Percentiles rank a stretch among this genome's conserved stretches.
Evolutionary conservation across 2,329 filamentous ascomycete genomes (phyloP).

Genomic region (Davidsoniella australis): DNA sequence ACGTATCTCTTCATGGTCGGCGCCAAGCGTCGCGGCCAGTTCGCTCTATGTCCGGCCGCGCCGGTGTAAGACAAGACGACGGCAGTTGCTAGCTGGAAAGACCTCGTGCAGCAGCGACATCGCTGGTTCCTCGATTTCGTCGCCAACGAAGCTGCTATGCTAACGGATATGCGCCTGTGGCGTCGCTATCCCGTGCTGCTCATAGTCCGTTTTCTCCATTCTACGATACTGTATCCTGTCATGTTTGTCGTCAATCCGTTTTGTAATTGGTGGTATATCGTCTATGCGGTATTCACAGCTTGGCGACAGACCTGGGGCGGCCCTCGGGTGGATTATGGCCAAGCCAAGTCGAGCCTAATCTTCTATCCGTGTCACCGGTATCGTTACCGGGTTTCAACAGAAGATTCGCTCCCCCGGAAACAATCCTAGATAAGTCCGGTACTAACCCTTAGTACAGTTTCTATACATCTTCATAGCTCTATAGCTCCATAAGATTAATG

Average conservation of each 20-base stretch:
- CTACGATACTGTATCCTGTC: slow-evolving; percentile 86
- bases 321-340: slow-evolving; percentile 62
- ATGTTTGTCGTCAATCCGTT: slow-evolving; percentile 95
- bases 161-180: slow-evolving; percentile 88
- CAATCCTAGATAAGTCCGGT: no score
- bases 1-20: slow-evolving; percentile 99
- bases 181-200: slow-evolving; percentile 75
- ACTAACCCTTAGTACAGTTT: no score
- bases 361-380: no score
- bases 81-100: slow-evolving; percentile 73
- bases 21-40: slow-evolving; percentile 59
- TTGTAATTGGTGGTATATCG: slow-evolving; percentile 97
- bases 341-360: no score
- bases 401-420: no score
- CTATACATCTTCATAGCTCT: no score
- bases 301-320: slow-evolving; percentile 93
- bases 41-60: slow-evolving; percentile 49
- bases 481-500: no score
- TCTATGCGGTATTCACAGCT: slow-evolving; percentile 89
- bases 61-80: slow-evolving; percentile 99
- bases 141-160: slow-evolving; percentile 95
- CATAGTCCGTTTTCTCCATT: slow-evolving; percentile 80
- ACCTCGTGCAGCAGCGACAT: slow-evolving; percentile 81
- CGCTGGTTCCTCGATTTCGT: slow-evolving; percentile 96
- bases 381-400: no score